Base-by-base conservation (phyloP, 2,329 filamentous ascomycete species). In the Erysiphe pulchra region DNA sequence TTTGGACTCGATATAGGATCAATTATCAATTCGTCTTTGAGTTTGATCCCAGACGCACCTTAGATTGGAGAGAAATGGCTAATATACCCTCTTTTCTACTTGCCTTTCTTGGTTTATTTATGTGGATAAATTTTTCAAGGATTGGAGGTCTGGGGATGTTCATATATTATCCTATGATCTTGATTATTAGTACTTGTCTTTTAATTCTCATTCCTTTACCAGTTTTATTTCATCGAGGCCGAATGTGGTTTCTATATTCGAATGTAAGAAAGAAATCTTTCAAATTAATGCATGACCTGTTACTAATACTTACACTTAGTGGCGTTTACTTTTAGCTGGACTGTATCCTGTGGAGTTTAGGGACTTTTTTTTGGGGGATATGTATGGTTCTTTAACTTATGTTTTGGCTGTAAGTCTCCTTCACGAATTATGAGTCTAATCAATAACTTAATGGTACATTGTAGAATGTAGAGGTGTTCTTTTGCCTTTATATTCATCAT, bases 21-120 rank as follows among this genome's bases (percentile, higher is more conserved):
- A 98, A 98, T 59, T 95, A 95, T 59, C 73, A 79, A 46, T 94
- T 94, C 60, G 84, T 95, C 53, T 98, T 98, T 57, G 90, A 98
- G 62, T 90, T 93, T 57, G 86, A 95, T 64, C 77, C 78, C 46
- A 71, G 87, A 47, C 76, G 90, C 59, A 74, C 78, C 51, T 65
- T 95, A 28, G 83, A 95, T 60, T 98, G 87, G 85, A 76, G 82
- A 53, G 77, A 93, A 59, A 67, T 94, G 30, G 68, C 80, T 7
- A 81, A 90, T 67, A 77, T 95, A 50, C 86, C 90, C 2, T 81
- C 81, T 53, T 77, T 92, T 59, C 84, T 92, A 57, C 64, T 84
- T 4, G 71, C 92, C 43, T 59, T 85, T 4, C 66, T 87, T 36
- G 86, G 86, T 0, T 57, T 95, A 13, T 75, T 80, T 56, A 70